phyloP scores from a whole-genome alignment of 2,329 filamentous ascomycete genomes.

The Penicillium concentricum region DNA sequence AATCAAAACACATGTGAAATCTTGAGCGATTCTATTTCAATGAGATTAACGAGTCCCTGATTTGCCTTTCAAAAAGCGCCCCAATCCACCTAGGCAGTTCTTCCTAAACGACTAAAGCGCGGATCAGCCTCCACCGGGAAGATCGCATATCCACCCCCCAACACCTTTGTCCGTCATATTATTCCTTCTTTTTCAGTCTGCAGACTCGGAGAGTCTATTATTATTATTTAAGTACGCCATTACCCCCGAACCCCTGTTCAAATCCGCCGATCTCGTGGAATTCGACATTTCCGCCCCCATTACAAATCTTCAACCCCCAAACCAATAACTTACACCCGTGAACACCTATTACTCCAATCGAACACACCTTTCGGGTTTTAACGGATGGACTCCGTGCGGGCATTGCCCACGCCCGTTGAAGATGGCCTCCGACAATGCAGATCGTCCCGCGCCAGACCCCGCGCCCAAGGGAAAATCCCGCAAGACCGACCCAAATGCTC shows the following conservation, averaged over 20 bases:
- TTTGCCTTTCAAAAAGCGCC: conserved; percentile 3
- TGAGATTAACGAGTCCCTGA: not conserved
- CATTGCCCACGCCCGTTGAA: conserved; percentile 7
- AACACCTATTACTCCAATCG: not conserved
- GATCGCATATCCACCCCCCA: conserved; percentile 18
- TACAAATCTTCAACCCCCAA: not conserved
- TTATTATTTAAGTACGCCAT: not conserved
- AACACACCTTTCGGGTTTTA: not conserved
- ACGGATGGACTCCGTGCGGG: conserved; percentile 18
- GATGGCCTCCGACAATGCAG: conserved; percentile 18
- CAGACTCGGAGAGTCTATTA: not conserved
- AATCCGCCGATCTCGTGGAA: not conserved
- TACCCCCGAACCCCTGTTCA: not conserved
- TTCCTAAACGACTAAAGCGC: conserved; percentile 13
- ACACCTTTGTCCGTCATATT: conserved; percentile 3
- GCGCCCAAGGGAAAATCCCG: conserved; percentile 25
- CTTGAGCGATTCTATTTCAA: not conserved
- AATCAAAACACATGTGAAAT: not conserved
- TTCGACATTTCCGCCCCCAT: not conserved
- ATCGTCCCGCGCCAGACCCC: conserved; percentile 20
- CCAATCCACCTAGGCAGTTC: conserved; percentile 2
- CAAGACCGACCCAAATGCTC: conserved; percentile 28
- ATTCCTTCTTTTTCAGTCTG: conserved; percentile 4
- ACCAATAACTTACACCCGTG: not conserved
- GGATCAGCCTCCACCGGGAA: conserved; percentile 25